Evolutionary conservation across 495 filamentous ascomycete genomes (phyloP).

Genomic region (Penicillium cataractarum): DNA sequence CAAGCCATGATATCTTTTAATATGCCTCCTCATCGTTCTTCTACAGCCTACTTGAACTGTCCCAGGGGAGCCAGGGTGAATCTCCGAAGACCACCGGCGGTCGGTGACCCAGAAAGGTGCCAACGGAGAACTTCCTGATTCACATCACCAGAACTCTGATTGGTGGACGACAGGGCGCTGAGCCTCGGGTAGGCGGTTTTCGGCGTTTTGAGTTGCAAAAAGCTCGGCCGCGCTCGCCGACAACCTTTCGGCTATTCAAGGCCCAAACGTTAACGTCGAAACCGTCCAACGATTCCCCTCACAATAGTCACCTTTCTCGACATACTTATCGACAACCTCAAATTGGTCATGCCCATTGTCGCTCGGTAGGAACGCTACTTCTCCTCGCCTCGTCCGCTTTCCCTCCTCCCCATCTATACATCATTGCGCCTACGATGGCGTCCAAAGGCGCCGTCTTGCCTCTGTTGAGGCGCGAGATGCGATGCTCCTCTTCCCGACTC

Average conservation of each 20-base stretch:
- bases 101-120: conserved; percentile 18
- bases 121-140: conserved; percentile 23
- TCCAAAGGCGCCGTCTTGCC: conserved; percentile 47
- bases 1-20: neutral
- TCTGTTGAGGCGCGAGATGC: conserved; percentile 50
- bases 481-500: conserved; percentile 32
- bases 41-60: neutral
- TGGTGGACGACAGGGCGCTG: conserved; percentile 28
- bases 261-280: conserved; percentile 1
- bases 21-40: neutral
- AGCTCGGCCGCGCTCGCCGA: conserved; percentile 10
- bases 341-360: conserved; percentile 12
- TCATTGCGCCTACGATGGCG: conserved; percentile 36
- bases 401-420: conserved; percentile 1
- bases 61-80: conserved; percentile 6
- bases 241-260: conserved; percentile 31
- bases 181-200: conserved; percentile 39
- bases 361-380: neutral
- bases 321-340: neutral
- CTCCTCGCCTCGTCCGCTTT: neutral
- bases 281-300: neutral
- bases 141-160: conserved; percentile 34
- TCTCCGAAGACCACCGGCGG: neutral
- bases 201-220: conserved; percentile 27
- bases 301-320: conserved; percentile 10